These are phyloP conservation scores for Boletus huronensis DNA, from an alignment of 768 basidiomycete species.

Conservation along the genomic window DNA sequence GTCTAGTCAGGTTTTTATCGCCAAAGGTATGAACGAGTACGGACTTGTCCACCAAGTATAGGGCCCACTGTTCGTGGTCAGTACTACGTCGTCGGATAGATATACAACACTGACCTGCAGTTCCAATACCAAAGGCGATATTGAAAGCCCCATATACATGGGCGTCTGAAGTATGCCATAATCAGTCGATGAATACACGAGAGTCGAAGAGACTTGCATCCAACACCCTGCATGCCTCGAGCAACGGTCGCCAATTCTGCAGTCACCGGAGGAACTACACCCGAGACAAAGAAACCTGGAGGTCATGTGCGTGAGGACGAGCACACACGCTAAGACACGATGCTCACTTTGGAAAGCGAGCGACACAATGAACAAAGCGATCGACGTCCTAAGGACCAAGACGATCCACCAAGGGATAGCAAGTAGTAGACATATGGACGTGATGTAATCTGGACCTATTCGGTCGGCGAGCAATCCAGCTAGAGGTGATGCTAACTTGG, in stretches of 20 bases:
- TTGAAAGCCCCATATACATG: constrained; percentile 77
- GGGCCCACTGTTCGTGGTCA: constrained; percentile 53
- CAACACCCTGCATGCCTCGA: constrained; percentile 55
- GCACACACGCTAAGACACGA: not conserved
- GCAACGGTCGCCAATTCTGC: constrained; percentile 65
- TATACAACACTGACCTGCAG: constrained; percentile 43
- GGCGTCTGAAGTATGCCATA: constrained; percentile 44
- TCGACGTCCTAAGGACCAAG: constrained; percentile 53
- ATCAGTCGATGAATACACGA: not conserved
- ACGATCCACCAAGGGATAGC: constrained; percentile 64
- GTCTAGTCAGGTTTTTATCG: not conserved
- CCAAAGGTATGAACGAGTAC: constrained; percentile 6
- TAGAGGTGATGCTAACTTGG: constrained; percentile 48
- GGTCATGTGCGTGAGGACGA: not conserved
- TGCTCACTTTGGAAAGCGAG: constrained; percentile 53
- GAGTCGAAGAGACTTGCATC: constrained; percentile 46
- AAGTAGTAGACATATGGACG: constrained; percentile 44
- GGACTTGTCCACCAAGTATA: constrained; percentile 63
- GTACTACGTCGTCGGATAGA: not conserved
- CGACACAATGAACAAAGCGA: constrained; percentile 34
- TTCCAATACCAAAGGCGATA: constrained; percentile 63
- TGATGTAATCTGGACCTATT: constrained; percentile 54
- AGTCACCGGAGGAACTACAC: constrained; percentile 56
- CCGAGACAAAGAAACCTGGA: constrained; percentile 60
- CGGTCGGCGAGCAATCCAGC: constrained; percentile 59